Evolutionary conservation across 345 rosid genomes (phyloP).

Genomic region (Citrus reticulata): DNA sequence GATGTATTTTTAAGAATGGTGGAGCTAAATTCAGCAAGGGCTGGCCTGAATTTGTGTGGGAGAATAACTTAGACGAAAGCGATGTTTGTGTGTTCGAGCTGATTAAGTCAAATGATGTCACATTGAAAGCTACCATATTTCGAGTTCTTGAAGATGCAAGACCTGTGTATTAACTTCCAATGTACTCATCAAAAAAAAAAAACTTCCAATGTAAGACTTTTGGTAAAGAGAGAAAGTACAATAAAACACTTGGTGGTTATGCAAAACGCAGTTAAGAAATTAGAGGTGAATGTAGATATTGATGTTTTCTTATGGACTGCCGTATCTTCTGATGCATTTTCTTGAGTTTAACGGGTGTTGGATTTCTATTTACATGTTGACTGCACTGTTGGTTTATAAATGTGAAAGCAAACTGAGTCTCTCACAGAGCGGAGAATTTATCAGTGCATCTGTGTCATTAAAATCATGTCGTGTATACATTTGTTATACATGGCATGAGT

Average conservation of each 20-base stretch:
- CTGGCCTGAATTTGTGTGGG: constrained; percentile 52
- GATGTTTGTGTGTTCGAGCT: constrained; percentile 62
- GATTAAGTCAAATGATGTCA: constrained; percentile 30
- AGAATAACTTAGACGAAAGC: constrained; percentile 50
- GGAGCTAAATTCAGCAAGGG: constrained; percentile 45
- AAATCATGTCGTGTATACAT: background rate
- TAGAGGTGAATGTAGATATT: background rate
- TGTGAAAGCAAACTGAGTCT: background rate
- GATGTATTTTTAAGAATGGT: constrained; percentile 30
- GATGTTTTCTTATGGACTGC: background rate
- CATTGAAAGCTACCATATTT: constrained; percentile 49
- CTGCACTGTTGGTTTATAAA: background rate
- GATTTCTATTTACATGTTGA: background rate
- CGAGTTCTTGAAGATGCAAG: constrained; percentile 33
- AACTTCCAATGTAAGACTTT: background rate
- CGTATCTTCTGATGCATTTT: background rate
- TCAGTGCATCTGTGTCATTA: background rate
- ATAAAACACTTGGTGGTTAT: background rate
- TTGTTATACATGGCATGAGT: background rate
- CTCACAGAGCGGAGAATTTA: background rate
- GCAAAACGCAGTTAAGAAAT: background rate
- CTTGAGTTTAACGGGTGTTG: background rate
- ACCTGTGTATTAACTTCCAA: constrained; percentile 2
- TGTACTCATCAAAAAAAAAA: too few relatives aligned
- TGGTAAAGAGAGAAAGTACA: background rate